phyloP scores from a whole-genome alignment of 2,329 filamentous ascomycete species.

The Phyllosticta citribraziliensis region DNA sequence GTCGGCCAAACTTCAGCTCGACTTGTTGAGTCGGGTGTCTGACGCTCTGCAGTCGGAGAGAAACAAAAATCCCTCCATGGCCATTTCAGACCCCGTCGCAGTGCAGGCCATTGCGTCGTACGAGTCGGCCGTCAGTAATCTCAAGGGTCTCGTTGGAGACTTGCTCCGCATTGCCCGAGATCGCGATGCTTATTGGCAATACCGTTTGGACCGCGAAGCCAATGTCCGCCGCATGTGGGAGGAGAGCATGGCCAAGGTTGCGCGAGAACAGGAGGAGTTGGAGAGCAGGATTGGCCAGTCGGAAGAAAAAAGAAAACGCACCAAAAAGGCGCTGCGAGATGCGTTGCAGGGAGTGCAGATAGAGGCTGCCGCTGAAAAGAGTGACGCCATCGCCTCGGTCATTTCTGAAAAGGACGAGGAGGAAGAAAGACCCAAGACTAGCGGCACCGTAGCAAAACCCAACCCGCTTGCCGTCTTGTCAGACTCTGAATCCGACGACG shows the following conservation, averaged over 20 bases:
- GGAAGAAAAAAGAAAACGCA: slow-evolving; percentile 79
- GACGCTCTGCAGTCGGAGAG: slow-evolving; percentile 68
- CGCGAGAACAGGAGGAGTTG: slow-evolving; percentile 82
- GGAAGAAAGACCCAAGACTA: slow-evolving; percentile 12
- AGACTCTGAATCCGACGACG: slow-evolving; percentile 65
- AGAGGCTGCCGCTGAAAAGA: slow-evolving; percentile 13
- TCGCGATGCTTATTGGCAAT: slow-evolving; percentile 94
- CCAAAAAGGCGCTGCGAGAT: slow-evolving; percentile 81
- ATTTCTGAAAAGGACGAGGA: slow-evolving; percentile 18
- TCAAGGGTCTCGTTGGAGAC: slow-evolving; percentile 76
- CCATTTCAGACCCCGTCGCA: slow-evolving; percentile 67
- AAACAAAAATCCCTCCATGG: slow-evolving; percentile 56
- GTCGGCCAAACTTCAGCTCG: slow-evolving; percentile 84
- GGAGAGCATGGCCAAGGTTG: slow-evolving; percentile 97
- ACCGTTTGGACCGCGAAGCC: slow-evolving; percentile 79
- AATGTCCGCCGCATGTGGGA: slow-evolving; percentile 96
- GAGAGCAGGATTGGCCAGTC: slow-evolving; percentile 81
- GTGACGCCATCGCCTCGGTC: slow-evolving; percentile 17
- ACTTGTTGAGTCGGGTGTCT: slow-evolving; percentile 79
- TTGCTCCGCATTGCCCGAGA: slow-evolving; percentile 87
- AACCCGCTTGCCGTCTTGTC: slow-evolving; percentile 57
- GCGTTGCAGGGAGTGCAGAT: slow-evolving; percentile 53
- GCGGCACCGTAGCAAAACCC: slow-evolving; percentile 46
- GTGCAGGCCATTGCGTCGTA: slow-evolving; percentile 74
- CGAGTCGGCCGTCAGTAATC: slow-evolving; percentile 77